Percentiles rank a stretch among this genome's conserved stretches.
These are phyloP conservation scores for Asterella californica DNA, from an alignment of 225 moss, liverwort and hornwort genomes.

Conservation along the genomic window DNA sequence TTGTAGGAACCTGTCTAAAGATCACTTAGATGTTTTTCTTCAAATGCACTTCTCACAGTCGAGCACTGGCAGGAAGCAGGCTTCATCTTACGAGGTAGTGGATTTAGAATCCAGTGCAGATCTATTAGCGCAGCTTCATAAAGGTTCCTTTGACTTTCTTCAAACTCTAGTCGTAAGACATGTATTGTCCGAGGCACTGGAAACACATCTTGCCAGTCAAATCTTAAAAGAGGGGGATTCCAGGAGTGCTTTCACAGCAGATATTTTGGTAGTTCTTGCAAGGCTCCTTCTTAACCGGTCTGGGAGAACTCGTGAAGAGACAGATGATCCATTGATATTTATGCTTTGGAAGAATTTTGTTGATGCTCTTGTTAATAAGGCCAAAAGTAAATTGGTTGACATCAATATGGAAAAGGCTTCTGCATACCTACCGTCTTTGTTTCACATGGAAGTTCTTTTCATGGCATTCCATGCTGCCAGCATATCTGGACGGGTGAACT, in stretches of 20 bases:
- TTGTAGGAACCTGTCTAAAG: slow-evolving; percentile 74
- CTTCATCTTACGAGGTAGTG: slow-evolving; percentile 55
- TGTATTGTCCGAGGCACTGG: slow-evolving; percentile 69
- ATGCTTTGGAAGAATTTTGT: slow-evolving; percentile 91
- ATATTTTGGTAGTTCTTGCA: slow-evolving; percentile 77
- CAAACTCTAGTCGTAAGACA: slow-evolving; percentile 72
- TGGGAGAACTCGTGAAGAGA: slow-evolving; percentile 44
- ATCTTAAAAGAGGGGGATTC: slow-evolving; percentile 76
- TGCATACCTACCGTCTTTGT: slow-evolving; percentile 64
- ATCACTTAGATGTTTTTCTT: slow-evolving; percentile 84
- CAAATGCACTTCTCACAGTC: slow-evolving; percentile 87
- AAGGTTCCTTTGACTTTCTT: slow-evolving; percentile 88
- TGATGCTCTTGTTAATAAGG: slow-evolving; percentile 68
- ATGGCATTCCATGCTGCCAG: slow-evolving; percentile 96
- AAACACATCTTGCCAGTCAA: slow-evolving; percentile 87
- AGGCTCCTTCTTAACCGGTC: slow-evolving; percentile 84
- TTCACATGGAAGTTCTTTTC: slow-evolving; percentile 99
- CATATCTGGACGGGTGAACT: slow-evolving; percentile 59
- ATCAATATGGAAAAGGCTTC: slow-evolving; percentile 61
- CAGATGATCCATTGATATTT: slow-evolving; percentile 82
- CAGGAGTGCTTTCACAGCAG: slow-evolving; percentile 60
- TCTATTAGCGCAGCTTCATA: slow-evolving; percentile 75
- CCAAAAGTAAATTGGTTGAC: slow-evolving; percentile 74
- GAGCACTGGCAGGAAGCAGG: slow-evolving; percentile 56
- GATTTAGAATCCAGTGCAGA: slow-evolving; percentile 74